Base-by-base conservation (phyloP, 2,329 filamentous ascomycete genomes). In the Fusarium subtropicale region DNA sequence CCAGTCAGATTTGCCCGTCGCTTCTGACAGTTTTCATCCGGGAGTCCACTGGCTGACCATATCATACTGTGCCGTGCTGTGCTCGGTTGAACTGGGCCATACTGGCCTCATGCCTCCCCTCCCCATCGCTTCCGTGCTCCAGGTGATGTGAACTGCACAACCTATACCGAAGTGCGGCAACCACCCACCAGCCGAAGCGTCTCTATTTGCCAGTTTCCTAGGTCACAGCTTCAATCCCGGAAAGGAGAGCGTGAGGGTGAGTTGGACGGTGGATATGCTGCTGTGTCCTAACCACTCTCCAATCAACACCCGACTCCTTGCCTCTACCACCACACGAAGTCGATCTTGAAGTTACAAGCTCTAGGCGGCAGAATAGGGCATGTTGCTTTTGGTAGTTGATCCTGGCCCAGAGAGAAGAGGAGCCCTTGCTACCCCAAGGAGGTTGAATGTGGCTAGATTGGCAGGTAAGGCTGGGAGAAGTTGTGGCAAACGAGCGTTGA, bases 121-220 rank as follows among this genome's bases (percentile, higher is more conserved):
- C 52, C 58, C 60, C 50, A 44, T n/a, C 36, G 22, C 33, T 24
- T 36, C 41, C 28, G 20, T 28, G 33, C 68, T 48, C 59, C 30
- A 18, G 65, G 62, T 48, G 26, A 60, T 48, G 60, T 41, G 65
- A 58, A 65, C 68, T 60, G 69, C 47, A 56, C 60, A 65, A 61
- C 59, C 66, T 63, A 52, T 46, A 20, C 34, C 41, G 36, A 20
- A 36, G 44, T 46, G 20, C 36, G 54, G 45, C 7, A 53, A 38
- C 36, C 11, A 12, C 48, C 30, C 36, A 39, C 7, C 54, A 45
- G 53, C 45, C 41, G 50, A n/a, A 31, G 45, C 26, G 15, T 24
- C 45, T 34, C 47, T 36, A n/a, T 42, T 31, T 38, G 24, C 22
- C 55, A 33, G 13, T 22, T 45, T 54, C 56, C 39, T 31, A 34